Evolutionary conservation across 345 rosid species (phyloP).

Genomic region (Eucalyptus curtisii): DNA sequence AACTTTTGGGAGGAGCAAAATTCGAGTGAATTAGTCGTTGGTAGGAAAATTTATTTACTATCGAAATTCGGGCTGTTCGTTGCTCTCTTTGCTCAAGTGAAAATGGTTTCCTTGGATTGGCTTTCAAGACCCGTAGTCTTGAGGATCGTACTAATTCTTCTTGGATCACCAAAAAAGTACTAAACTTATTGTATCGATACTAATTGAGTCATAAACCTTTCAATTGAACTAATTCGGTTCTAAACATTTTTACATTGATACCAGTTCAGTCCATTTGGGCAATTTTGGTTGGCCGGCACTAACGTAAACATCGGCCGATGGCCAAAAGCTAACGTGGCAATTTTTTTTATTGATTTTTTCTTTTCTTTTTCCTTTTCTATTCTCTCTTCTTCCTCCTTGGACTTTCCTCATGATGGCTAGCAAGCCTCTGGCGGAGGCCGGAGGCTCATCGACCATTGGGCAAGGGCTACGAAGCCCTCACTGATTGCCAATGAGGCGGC

Average conservation of each 20-base stretch:
- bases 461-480: rapidly evolving
- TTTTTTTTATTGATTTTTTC: too few species aligned
- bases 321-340: rapidly evolving
- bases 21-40: not conserved
- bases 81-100: not conserved
- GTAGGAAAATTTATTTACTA: not conserved
- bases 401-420: too few species aligned
- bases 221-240: rapidly evolving
- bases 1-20: not conserved
- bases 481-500: rapidly evolving
- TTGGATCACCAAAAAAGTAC: not conserved
- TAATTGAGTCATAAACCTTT: rapidly evolving
- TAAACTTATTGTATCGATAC: rapidly evolving
- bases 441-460: rapidly evolving
- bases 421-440: rapidly evolving
- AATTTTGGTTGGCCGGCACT: too few species aligned
- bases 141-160: not conserved
- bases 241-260: rapidly evolving
- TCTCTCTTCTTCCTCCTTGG: too few species aligned
- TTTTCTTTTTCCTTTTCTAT: too few species aligned
- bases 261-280: rapidly evolving
- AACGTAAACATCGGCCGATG: rapidly evolving
- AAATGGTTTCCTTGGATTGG: not conserved
- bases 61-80: not conserved
- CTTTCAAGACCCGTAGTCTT: not conserved